Conservation (phyloP, 2,329 filamentous ascomycete genomes). For the Fusarium beomiforme region DNA sequence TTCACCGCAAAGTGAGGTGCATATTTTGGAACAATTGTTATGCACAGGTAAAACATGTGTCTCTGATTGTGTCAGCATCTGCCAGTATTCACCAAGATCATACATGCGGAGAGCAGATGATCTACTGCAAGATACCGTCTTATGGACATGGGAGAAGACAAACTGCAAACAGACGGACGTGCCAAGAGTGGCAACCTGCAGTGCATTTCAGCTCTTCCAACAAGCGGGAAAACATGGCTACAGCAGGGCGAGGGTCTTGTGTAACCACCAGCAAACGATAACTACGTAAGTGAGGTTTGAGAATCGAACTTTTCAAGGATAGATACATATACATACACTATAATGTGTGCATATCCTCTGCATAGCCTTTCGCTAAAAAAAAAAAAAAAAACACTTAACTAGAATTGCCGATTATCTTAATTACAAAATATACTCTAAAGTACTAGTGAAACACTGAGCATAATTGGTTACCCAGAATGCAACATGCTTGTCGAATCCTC, state of each 20-base stretch:
- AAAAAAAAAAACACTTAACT: too few relatives aligned
- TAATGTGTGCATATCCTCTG: neutral
- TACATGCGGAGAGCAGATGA: neutral
- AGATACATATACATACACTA: neutral
- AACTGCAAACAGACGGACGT: neutral
- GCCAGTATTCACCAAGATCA: neutral
- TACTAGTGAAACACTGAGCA: conserved; percentile 27
- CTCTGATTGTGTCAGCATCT: conserved; percentile 14
- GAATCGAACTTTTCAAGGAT: neutral
- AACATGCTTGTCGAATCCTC: conserved; percentile 29
- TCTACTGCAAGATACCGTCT: conserved; percentile 30
- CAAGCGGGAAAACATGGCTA: conserved; percentile 11
- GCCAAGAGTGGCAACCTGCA: neutral
- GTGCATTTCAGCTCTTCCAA: conserved; percentile 13
- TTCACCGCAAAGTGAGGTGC: conserved; percentile 33
- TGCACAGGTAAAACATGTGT: conserved; percentile 20
- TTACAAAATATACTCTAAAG: neutral
- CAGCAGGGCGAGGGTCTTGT: conserved; percentile 21
- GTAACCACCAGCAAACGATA: conserved; percentile 25
- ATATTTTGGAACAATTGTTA: conserved; percentile 19
- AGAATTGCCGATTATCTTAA: conserved; percentile 17
- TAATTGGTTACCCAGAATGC: conserved; percentile 36
- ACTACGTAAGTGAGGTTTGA: neutral
- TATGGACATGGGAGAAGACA: neutral
- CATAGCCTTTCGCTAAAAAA: neutral